Percentiles rank a stretch among this genome's conserved stretches.
Evolutionary conservation across 2,329 filamentous ascomycete species (phyloP).

Genomic region (Thielaviopsis punctulata): DNA sequence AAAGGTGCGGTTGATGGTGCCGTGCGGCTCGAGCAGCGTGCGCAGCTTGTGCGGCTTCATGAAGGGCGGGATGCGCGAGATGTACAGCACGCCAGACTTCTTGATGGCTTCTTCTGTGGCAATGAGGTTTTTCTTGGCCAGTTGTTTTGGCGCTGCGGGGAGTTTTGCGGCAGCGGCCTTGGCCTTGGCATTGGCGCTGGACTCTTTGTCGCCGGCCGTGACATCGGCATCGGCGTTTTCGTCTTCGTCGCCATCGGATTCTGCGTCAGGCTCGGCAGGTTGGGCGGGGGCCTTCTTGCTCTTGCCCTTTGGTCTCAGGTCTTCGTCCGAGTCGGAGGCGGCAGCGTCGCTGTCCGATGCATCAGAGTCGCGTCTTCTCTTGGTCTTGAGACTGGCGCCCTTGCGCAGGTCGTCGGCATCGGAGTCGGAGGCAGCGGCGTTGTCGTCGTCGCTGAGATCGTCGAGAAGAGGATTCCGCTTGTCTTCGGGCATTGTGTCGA

Average conservation of each 20-base stretch:
- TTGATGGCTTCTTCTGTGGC: conserved; percentile 45
- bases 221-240: conserved; percentile 16
- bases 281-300: conserved; percentile 4
- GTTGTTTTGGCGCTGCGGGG: conserved; percentile 12
- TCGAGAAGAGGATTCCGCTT: conserved; percentile 11
- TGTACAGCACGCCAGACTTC: conserved; percentile 66
- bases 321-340: conserved; percentile 20
- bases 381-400: conserved; percentile 43
- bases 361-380: conserved; percentile 39
- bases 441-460: conserved; percentile 37
- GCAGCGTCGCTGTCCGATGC: conserved; percentile 20
- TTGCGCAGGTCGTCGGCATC: conserved; percentile 49
- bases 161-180: conserved; percentile 3
- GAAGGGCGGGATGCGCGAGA: conserved; percentile 71
- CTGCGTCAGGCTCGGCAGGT: conserved; percentile 15
- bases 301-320: conserved; percentile 13
- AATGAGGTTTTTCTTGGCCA: conserved; percentile 52
- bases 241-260: conserved; percentile 17
- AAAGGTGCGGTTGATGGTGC: conserved; percentile 61
- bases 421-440: conserved; percentile 45
- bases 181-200: conserved; percentile 34
- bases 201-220: conserved; percentile 16
- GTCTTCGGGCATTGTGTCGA: conserved; percentile 15
- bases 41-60: conserved; percentile 72
- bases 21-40: conserved; percentile 58